Evolutionary conservation across 1,284 basidiomycete species (phyloP).

Genomic region (Schizophyllum amplum): DNA sequence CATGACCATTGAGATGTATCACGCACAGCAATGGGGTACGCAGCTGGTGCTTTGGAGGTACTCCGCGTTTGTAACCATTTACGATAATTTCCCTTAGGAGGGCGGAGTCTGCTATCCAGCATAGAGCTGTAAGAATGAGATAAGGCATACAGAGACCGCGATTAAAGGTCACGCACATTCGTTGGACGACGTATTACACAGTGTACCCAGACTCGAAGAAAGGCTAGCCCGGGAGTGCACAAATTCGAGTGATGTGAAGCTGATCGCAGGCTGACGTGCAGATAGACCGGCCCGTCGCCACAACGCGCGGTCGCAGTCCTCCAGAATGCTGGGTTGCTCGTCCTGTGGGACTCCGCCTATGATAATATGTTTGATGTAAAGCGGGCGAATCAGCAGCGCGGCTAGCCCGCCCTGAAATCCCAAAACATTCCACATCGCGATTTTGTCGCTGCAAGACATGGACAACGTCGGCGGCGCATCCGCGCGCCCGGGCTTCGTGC

Average conservation of each 20-base stretch:
- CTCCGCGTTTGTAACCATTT: constrained; percentile 70
- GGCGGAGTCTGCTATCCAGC: constrained; percentile 51
- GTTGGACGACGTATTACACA: constrained; percentile 37
- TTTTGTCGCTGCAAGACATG: constrained; percentile 91
- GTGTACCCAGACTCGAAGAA: constrained; percentile 18
- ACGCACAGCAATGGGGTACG: not conserved
- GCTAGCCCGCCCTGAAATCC: constrained; percentile 83
- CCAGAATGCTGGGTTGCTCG: constrained; percentile 32
- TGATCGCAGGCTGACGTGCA: constrained; percentile 39
- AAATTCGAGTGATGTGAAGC: constrained; percentile 54
- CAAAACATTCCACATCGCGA: constrained; percentile 73
- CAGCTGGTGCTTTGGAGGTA: constrained; percentile 52
- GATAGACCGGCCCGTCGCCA: constrained; percentile 33
- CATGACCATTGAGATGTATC: not conserved
- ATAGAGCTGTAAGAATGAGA: constrained; percentile 41
- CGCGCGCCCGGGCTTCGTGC: constrained; percentile 86
- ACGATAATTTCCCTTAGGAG: constrained; percentile 52
- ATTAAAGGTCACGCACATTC: constrained; percentile 48
- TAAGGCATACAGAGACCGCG: too few relatives aligned
- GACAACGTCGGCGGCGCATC: constrained; percentile 75
- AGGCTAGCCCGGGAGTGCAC: constrained; percentile 44
- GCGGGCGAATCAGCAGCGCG: constrained; percentile 39
- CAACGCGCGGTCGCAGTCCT: constrained; percentile 58
- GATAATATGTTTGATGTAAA: constrained; percentile 60
- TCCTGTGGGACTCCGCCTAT: constrained; percentile 58